These are phyloP conservation scores for Mortierella antarctica DNA, from an alignment of 192 early-diverging fungal genomes.

Conservation along the genomic window DNA sequence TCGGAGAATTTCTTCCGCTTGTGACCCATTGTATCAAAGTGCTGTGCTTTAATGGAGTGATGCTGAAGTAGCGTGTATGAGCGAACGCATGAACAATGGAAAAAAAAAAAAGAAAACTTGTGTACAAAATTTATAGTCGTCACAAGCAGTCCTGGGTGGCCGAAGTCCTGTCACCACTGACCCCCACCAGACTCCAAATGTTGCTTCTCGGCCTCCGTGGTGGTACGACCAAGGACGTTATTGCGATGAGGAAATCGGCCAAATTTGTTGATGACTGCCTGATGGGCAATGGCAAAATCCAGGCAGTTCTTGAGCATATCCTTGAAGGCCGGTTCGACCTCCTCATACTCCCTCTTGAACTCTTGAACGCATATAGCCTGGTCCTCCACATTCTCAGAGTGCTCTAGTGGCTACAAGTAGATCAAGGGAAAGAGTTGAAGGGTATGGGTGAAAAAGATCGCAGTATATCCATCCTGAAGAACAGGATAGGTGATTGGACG, in stretches of 20 bases:
- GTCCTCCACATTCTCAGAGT: conserved; percentile 69
- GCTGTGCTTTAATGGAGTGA: background rate
- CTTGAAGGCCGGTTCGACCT: conserved; percentile 50
- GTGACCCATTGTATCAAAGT: conserved; percentile 34
- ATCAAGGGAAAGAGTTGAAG: background rate
- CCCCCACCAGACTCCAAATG: conserved; percentile 48
- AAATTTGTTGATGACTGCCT: conserved; percentile 65
- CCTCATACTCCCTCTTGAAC: conserved; percentile 48
- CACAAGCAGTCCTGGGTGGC: too few relatives aligned
- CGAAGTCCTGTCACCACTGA: conserved; percentile 27
- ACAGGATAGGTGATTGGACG: background rate
- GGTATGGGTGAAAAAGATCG: background rate
- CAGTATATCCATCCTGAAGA: background rate
- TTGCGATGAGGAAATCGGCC: conserved; percentile 74
- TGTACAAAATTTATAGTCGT: background rate
- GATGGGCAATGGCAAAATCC: conserved; percentile 58
- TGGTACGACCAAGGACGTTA: conserved; percentile 57
- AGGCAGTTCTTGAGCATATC: conserved; percentile 50
- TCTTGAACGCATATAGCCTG: conserved; percentile 65
- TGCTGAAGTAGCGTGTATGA: too few relatives aligned
- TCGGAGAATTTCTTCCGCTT: conserved; percentile 52
- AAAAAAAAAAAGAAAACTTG: background rate
- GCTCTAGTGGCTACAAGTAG: conserved; percentile 63
- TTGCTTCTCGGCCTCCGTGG: conserved; percentile 65
- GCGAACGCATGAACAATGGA: background rate